These are phyloP conservation scores for Diversispora epigaea DNA, from an alignment of 192 early-diverging fungal genomes.

Conservation along the genomic window DNA sequence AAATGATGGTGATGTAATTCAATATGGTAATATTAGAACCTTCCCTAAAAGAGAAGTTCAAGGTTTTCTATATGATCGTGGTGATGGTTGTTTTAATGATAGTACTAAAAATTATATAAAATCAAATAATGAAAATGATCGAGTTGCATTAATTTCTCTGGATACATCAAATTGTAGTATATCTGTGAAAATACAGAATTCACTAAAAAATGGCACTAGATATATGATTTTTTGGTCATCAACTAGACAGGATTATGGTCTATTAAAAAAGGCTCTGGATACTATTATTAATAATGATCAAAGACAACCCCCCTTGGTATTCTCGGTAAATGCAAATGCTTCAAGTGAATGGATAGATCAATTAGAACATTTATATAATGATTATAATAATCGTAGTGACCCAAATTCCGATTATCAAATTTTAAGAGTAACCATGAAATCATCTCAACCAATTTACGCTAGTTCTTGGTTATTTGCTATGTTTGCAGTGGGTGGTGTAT, in stretches of 20 bases:
- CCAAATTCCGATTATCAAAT: neutral
- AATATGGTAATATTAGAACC: neutral
- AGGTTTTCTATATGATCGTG: constrained; percentile 18
- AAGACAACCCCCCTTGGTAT: neutral
- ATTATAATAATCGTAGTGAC: neutral
- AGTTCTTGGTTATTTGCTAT: constrained; percentile 24
- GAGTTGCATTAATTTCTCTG: neutral
- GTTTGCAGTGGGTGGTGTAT: constrained; percentile 25
- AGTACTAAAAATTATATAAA: too few relatives aligned
- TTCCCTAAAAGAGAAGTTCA: neutral
- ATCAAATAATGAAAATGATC: neutral
- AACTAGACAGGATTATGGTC: neutral
- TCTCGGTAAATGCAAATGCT: neutral
- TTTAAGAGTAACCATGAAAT: neutral
- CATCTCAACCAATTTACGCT: neutral
- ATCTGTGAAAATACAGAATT: neutral
- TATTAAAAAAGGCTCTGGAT: neutral
- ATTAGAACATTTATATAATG: neutral
- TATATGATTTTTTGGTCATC: neutral
- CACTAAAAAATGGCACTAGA: neutral
- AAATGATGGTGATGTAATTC: neutral
- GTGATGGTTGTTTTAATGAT: constrained; percentile 3
- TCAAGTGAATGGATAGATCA: neutral
- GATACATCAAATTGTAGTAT: neutral
- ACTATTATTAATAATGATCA: neutral